Percentiles rank a stretch among this genome's conserved stretches.
Conservation (phyloP, 306 rosid genomes). For the Dryas alaskensis region DNA sequence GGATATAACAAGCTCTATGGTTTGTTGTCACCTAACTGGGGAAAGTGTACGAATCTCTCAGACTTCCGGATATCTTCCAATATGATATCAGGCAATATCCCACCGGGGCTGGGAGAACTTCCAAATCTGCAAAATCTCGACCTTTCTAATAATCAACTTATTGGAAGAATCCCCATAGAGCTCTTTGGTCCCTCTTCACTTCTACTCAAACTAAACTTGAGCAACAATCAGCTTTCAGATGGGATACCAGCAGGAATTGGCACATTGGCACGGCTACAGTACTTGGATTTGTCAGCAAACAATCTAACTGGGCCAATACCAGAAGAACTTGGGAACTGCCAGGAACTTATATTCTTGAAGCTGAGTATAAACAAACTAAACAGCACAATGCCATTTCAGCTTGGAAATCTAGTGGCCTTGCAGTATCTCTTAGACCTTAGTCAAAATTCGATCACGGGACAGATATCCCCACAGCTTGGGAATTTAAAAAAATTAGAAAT, state of each 20-base stretch:
- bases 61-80: conserved; percentile 41
- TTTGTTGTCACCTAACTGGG: conserved; percentile 49
- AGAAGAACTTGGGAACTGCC: conserved; percentile 31
- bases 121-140: conserved; percentile 24
- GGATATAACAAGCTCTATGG: conserved; percentile 43
- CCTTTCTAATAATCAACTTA: conserved; percentile 36
- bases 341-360: conserved; percentile 35
- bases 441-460: conserved; percentile 49
- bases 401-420: conserved; percentile 48
- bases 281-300: conserved; percentile 51
- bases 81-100: conserved; percentile 53
- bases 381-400: conserved; percentile 45
- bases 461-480: conserved; percentile 37
- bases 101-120: conserved; percentile 43
- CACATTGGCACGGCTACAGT: conserved; percentile 17
- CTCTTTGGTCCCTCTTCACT: conserved; percentile 32
- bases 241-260: conserved; percentile 37
- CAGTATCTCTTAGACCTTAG: conserved; percentile 46
- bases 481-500: conserved; percentile 40
- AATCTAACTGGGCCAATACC: conserved; percentile 48
- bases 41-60: conserved; percentile 42
- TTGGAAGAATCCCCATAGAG: conserved; percentile 49
- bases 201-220: conserved; percentile 34
- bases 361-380: conserved; percentile 46
- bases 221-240: conserved; percentile 47